Conservation (phyloP, 2,329 filamentous ascomycete genomes). For the Penicillium sp. region DNA sequence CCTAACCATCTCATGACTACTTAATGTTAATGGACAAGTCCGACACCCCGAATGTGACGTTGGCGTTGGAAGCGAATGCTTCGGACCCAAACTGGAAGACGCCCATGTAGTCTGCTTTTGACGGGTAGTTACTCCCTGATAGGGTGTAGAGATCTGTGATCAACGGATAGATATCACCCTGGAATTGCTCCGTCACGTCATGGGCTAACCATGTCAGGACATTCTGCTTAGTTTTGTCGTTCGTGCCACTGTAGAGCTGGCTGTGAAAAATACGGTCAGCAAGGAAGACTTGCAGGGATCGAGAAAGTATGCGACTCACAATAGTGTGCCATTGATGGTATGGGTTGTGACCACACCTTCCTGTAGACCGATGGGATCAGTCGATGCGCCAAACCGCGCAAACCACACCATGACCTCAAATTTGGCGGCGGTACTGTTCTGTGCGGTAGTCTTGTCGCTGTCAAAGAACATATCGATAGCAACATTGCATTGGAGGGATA, state of each 20-base stretch:
- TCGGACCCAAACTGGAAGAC: conserved; percentile 56
- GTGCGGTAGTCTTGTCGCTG: conserved; percentile 41
- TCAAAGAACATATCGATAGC: conserved; percentile 62
- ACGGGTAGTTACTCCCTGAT: conserved; percentile 39
- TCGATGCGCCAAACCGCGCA: conserved; percentile 47
- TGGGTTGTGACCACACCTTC: conserved; percentile 37
- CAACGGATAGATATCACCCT: conserved; percentile 50
- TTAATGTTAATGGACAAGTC: conserved; percentile 32
- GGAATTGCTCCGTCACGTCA: conserved; percentile 41
- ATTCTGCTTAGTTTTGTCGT: conserved; percentile 42
- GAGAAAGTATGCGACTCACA: conserved; percentile 15
- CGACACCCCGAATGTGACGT: conserved; percentile 52
- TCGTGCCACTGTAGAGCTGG: conserved; percentile 19
- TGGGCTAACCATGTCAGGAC: conserved; percentile 54
- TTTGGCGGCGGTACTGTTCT: conserved; percentile 37
- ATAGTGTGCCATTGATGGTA: conserved; percentile 39
- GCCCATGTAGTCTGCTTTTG: conserved; percentile 49
- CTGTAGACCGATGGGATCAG: conserved; percentile 51
- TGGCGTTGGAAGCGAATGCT: conserved; percentile 44
- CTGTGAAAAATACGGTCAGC: conserved; percentile 10
- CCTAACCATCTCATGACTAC: not conserved
- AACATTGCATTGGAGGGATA: conserved; percentile 55
- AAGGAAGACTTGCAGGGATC: not conserved
- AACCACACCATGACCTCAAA: conserved; percentile 62
- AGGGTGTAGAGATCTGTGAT: conserved; percentile 43